Base-by-base conservation (phyloP, 805 yeast genomes). In the Naumovozyma baii region DNA sequence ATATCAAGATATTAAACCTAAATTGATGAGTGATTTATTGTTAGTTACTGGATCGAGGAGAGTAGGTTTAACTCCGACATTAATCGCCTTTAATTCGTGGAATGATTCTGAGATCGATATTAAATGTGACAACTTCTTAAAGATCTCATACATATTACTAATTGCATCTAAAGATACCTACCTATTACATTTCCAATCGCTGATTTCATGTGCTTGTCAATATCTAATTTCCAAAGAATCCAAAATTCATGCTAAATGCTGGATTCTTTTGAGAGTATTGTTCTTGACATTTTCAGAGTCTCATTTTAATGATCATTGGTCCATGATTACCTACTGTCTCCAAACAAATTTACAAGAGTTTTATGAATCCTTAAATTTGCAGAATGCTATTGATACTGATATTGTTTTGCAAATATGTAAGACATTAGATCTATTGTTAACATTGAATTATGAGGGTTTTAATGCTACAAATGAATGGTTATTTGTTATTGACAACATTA, bases 361-460 rank as follows among this genome's bases (percentile, higher is more conserved):
- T 38, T 57, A 45, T 38, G 64, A 60, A 39, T 43, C 48, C 3
- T 25, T 58, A 16, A 56, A 54, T 31, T 46, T 53, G 20, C 58
- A 54, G 15, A 49, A 45, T 15, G 54, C 57, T 4, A 48, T 54
- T 3, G 59, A 63, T 3, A 44, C 66, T 13, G 52, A 59, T 2
- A 51, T 54, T 3, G 56, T 69, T 3, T 71, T 74, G 20, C 73
- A 74, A 40, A 83, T 81, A 0, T 80, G 86, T 51, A 90, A 88
- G 57, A 63, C 92, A 13, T 64, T 92, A 35, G 98, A 90, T 54
- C 70, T 83, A 22, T 57, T 87, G 17, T 57, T 90, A 16, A 67
- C 81, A 2, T 49, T 87, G 41, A 75, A 78, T 29, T 70, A 71
- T 32, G 96, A 88, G 54, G 95, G 86, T 70, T 90, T 67, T 80